Base-by-base conservation (phyloP, 305 asterid species). In the Solanum hybrid region DNA sequence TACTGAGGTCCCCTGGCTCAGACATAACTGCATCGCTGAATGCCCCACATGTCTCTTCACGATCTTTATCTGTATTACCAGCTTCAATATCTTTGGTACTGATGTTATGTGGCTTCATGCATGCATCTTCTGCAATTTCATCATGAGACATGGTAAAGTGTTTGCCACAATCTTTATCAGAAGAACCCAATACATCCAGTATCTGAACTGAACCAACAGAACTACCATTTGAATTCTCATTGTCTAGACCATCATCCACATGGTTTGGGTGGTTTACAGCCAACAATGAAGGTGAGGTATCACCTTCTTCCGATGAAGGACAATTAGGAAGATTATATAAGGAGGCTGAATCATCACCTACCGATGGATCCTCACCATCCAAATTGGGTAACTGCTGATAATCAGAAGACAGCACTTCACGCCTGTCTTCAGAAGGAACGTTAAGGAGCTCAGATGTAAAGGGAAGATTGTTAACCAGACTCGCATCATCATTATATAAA, bases 171-270 rank as follows among this genome's bases (percentile, higher is more conserved):
- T 81, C 87, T 74, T 71, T 75, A 37, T 46, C 28, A 82, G 86
- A 73, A 87, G 86, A 89, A 86, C 91, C 93, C 90, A 26, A 29
- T 86, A 85, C 89, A 89, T 46, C 64, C n/a, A 92, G 90, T 29
- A 83, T 40, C 57, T 78, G 89, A 75, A 92, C 90, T 77, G 90
- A 91, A 90, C 92, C 89, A 88, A 89, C 92, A 90, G 79, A 84
- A 86, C 81, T 87, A 85, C 89, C 89, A 92, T 90, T 91, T 90
- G 91, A 93, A 78, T 89, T 90, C 93, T 90, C 94, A 83, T 90
- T 84, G 90, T 87, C 93, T 74, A 89, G 89, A 80, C 79, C 93
- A 77, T 86, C 94, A 82, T 78, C 89, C 78, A 28, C 39, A 10
- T 83, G 87, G 16, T 67, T 34, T 67, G 89, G 89, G 67, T 88